A percentile compares a stretch with the other conserved stretches of the same genome.
Conservation (phyloP, 2,329 filamentous ascomycete genomes). For the Neophaeococcomyces mojaviensis region DNA sequence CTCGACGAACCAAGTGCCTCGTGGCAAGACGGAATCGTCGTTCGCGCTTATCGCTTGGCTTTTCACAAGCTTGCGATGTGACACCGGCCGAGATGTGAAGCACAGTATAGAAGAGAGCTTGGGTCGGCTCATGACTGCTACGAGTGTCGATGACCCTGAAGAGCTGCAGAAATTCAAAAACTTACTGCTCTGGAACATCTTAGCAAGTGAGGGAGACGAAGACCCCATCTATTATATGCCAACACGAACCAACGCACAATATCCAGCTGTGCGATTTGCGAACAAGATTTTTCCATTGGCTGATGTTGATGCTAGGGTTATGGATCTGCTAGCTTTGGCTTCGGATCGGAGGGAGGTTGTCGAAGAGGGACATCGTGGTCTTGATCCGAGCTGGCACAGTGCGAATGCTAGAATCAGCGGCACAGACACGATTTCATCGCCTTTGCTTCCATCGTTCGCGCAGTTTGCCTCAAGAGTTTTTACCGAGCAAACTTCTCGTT, state of each 20-base stretch:
- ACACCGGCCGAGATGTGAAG: slow-evolving; percentile 64
- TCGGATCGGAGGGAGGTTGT: slow-evolving; percentile 71
- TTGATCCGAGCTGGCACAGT: slow-evolving; percentile 67
- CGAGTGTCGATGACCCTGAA: slow-evolving; percentile 38
- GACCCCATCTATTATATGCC: slow-evolving; percentile 32
- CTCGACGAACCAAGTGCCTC: slow-evolving; percentile 32
- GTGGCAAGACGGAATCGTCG: background rate
- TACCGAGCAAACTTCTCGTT: slow-evolving; percentile 23
- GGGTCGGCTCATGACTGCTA: slow-evolving; percentile 63
- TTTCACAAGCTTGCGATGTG: slow-evolving; percentile 73
- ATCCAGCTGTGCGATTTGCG: slow-evolving; percentile 78
- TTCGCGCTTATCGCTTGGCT: slow-evolving; percentile 64
- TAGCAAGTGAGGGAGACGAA: slow-evolving; percentile 35
- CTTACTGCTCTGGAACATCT: slow-evolving; percentile 64
- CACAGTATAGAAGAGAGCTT: slow-evolving; percentile 86
- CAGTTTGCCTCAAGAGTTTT: slow-evolving; percentile 41
- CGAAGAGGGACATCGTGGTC: slow-evolving; percentile 81
- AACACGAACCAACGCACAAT: slow-evolving; percentile 67
- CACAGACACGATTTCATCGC: slow-evolving; percentile 18
- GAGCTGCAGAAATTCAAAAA: slow-evolving; percentile 38
- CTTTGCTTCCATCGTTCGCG: slow-evolving; percentile 37
- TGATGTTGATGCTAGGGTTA: slow-evolving; percentile 75
- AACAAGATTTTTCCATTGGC: slow-evolving; percentile 78
- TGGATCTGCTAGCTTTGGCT: slow-evolving; percentile 74
- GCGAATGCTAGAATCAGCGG: slow-evolving; percentile 47